Conservation (phyloP, 768 basidiomycete genomes). For the Termitomyces bulborhizus region DNA sequence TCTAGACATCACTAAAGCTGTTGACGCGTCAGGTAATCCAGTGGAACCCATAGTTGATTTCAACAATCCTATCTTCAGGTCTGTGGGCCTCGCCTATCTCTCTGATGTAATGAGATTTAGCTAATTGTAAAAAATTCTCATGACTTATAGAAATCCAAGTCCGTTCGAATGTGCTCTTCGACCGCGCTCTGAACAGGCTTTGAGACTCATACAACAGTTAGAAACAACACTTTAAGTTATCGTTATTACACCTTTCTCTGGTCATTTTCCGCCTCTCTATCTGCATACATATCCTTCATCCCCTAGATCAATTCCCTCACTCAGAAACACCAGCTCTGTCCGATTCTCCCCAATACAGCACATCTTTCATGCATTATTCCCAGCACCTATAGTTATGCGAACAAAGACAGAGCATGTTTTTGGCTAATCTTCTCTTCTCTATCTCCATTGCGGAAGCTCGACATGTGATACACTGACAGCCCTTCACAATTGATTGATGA, state of each 20-base stretch:
- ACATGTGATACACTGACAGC: background rate
- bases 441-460: background rate
- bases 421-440: too few species aligned
- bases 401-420: background rate
- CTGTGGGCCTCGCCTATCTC: slow-evolving; percentile 11
- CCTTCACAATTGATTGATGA: too few species aligned
- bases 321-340: background rate
- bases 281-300: background rate
- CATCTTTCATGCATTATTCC: background rate
- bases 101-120: background rate
- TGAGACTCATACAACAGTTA: slow-evolving; percentile 32
- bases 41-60: slow-evolving; percentile 45
- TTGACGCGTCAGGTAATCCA: slow-evolving; percentile 40
- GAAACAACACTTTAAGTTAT: slow-evolving; percentile 14
- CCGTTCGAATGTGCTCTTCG: slow-evolving; percentile 43
- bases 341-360: background rate
- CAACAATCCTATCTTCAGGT: slow-evolving; percentile 63
- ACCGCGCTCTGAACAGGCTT: slow-evolving; percentile 40
- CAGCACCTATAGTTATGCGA: background rate
- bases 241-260: background rate
- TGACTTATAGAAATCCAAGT: slow-evolving; percentile 33
- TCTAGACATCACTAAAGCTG: slow-evolving; percentile 45
- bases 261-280: background rate
- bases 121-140: background rate
- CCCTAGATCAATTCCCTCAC: background rate